A percentile compares a stretch with the other conserved stretches of the same genome.
Conservation (phyloP, 768 basidiomycete genomes). For the Coprinellus aureogranulatus region DNA sequence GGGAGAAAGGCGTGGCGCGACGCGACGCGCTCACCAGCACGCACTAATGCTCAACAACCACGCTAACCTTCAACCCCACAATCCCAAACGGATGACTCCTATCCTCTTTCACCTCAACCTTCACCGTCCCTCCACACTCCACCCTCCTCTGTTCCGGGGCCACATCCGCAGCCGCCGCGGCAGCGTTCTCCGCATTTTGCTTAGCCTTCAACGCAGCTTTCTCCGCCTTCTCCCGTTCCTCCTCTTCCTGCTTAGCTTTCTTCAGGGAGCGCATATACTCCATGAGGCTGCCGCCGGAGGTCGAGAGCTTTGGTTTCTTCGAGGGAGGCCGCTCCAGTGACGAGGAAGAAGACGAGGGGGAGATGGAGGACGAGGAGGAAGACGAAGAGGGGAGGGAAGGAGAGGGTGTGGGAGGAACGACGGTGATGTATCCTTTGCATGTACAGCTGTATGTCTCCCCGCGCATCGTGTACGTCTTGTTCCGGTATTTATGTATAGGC, state of each 20-base stretch:
- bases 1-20: too few relatives aligned
- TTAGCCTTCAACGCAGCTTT: too few relatives aligned
- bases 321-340: too few relatives aligned
- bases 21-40: too few relatives aligned
- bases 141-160: not conserved
- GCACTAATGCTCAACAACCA: not conserved
- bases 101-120: not conserved
- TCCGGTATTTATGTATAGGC: not conserved
- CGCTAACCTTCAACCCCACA: not conserved
- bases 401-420: not conserved
- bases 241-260: not conserved
- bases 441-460: not conserved
- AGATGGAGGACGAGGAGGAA: too few relatives aligned
- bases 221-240: not conserved
- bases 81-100: constrained; percentile 1
- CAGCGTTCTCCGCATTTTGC: too few relatives aligned
- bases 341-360: too few relatives aligned
- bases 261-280: not conserved
- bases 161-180: not conserved
- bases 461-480: not conserved
- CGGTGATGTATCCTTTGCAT: not conserved
- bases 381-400: too few relatives aligned
- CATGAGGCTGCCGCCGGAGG: not conserved
- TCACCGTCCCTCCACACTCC: not conserved
- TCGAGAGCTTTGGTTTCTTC: too few relatives aligned